Conservation (phyloP, 1,284 basidiomycete genomes). For the Fistulinella cinereoalba region DNA sequence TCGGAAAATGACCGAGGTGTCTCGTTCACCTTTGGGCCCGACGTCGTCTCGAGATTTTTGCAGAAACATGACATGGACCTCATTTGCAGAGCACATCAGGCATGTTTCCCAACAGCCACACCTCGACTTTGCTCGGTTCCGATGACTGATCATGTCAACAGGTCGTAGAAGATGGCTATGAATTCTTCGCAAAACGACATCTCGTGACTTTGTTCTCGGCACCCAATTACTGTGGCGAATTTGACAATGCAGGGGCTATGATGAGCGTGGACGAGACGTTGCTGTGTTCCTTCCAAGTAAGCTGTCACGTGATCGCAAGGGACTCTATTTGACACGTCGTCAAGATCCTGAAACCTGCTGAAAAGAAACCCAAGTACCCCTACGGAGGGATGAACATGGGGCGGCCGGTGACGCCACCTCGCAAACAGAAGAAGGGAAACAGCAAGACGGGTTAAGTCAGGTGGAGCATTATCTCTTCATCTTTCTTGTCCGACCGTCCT, state of each 20-base stretch:
- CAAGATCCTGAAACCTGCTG: constrained; percentile 96
- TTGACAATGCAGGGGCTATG: constrained; percentile 99
- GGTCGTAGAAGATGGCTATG: constrained; percentile 99
- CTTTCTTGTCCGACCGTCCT: constrained; percentile 24
- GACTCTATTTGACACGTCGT: background rate
- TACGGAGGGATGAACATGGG: constrained; percentile 80
- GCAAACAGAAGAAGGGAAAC: constrained; percentile 80
- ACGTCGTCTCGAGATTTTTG: constrained; percentile 96
- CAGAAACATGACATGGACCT: constrained; percentile 99
- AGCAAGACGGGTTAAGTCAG: constrained; percentile 60
- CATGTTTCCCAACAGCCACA: constrained; percentile 34
- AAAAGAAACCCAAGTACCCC: constrained; percentile 96
- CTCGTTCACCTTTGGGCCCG: constrained; percentile 97
- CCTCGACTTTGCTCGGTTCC: constrained; percentile 5
- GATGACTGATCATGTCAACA: constrained; percentile 28
- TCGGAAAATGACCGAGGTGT: constrained; percentile 99
- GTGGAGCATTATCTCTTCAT: constrained; percentile 27
- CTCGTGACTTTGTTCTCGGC: constrained; percentile 97
- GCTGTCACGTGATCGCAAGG: constrained; percentile 33
- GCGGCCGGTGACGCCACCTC: constrained; percentile 75
- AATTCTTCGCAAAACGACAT: constrained; percentile 98
- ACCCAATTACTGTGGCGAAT: constrained; percentile 97
- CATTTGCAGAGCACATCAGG: constrained; percentile 97
- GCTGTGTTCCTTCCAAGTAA: constrained; percentile 96
- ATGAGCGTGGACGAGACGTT: constrained; percentile 99